Base-by-base conservation (phyloP, 768 basidiomycete genomes). In the Strobilomyces dryophilus region DNA sequence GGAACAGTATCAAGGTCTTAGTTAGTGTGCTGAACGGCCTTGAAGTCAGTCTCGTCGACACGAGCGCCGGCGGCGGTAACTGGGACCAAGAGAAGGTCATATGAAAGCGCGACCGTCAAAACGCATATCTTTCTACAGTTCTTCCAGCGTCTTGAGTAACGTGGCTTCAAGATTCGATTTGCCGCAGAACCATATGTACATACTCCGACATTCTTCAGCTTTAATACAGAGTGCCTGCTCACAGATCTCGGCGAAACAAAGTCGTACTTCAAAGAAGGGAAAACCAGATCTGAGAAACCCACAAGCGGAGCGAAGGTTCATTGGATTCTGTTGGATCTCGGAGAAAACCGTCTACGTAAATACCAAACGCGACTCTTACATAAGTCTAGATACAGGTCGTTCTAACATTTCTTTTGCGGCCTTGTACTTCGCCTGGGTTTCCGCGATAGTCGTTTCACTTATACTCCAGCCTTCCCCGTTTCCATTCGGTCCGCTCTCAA, bases 21-120 rank as follows among this genome's bases (percentile, higher is more conserved):
- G 75, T 76, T 2, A 76, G 76, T 14, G 76, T 81, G 64, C 65
- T 92, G 61, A 66, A 78, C 60, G 74, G 80, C 50, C 57, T 82
- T 5, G 87, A 85, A 8, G 76, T 92, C 12, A 91, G 92, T 63
- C 71, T 95, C n/a, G 66, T 95, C 46, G 89, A 95, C 66, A 77
- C 78, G 45, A 83, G 79, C 24, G 24, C 2, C 37, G 76, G 77
- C 3, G 89, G 87, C 14, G 87, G 87, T 4, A 84, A 85, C 59
- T 85, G 79, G 73, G 65, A 56, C 4, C 59, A 75, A 47, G 84
- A 88, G 66, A 77, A 83, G 59, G 85, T 92, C 47, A 47, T 70
- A 1, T 36, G 55, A 66, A 8, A 57, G 8, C 82, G 80, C 21
- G 84, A 81, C 8, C 87, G 84, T 67, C 87, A n/a, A 89, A 74